Percentiles rank a stretch among this genome's conserved stretches.
Conservation (phyloP, 1,284 basidiomycete species). For the Xerocomus minutiporus region DNA sequence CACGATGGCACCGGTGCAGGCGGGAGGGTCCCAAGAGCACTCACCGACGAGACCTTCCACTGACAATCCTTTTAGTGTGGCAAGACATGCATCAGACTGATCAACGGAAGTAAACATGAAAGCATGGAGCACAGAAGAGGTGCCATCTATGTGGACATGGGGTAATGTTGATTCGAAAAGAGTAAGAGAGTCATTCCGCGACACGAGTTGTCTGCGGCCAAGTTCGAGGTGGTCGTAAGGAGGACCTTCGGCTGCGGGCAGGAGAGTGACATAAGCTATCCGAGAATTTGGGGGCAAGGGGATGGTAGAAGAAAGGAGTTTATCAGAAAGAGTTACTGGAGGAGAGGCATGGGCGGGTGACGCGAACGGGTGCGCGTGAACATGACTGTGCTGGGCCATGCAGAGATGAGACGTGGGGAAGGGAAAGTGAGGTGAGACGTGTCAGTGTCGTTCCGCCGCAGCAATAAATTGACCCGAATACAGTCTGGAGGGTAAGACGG, state of each 20-base stretch:
- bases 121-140: constrained; percentile 45
- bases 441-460: not conserved
- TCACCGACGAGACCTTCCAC: constrained; percentile 51
- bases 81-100: constrained; percentile 26
- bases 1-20: not conserved
- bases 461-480: constrained; percentile 2
- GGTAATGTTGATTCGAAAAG: constrained; percentile 50
- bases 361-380: constrained; percentile 3
- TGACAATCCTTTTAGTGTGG: constrained; percentile 32
- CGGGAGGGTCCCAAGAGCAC: constrained; percentile 21
- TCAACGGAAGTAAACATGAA: constrained; percentile 48
- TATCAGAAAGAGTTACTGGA: constrained; percentile 31
- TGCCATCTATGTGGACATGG: constrained; percentile 43
- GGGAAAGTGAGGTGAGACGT: not conserved
- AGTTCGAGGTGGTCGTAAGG: constrained; percentile 48
- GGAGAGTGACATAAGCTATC: constrained; percentile 46
- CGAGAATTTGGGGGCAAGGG: constrained; percentile 33
- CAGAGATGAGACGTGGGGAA: constrained; percentile 6
- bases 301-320: constrained; percentile 37
- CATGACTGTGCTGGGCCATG: constrained; percentile 29
- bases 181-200: constrained; percentile 32
- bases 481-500: constrained; percentile 3
- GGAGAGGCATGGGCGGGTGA: constrained; percentile 21
- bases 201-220: constrained; percentile 48
- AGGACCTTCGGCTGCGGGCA: constrained; percentile 29